Base-by-base conservation (phyloP, 192 early-diverging fungal species). In the Hyaloraphidium curvatum region DNA sequence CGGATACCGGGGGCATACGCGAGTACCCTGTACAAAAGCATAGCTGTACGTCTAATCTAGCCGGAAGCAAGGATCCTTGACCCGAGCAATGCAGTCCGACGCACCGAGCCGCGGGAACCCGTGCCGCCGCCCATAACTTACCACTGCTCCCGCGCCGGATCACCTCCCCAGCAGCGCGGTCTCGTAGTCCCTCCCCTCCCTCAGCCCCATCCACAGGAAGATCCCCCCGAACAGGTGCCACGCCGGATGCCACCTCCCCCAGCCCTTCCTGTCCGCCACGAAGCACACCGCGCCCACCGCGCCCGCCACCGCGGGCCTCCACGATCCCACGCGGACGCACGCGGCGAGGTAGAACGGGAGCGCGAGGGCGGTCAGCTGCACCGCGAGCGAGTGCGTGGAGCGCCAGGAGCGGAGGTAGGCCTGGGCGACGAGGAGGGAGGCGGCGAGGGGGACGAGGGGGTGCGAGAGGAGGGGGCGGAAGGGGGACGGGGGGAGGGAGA, bases 291-390 rank as follows among this genome's bases (percentile, higher is more conserved):
- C 23, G 7, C 43, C 43, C 7, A 25, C 7, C 7, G 19, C 7
- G 14, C 43, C 43, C 4, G 52, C 30, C n/a, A 31, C 29, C 28
- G n/a, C 30, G 25, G 52, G 25, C 27, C n/a, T 2, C 52, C 27
- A 7, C 14, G n/a, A 30, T 22, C 27, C 52, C 16, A 53, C 27
- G 1, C n/a, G n/a, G n/a, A 31, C n/a, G 29, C 29, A 53, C 26
- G 23, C 52, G 29, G 25, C 25, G 3, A 30, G 27, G 27, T 30
- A n/a, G 52, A 53, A 30, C 52, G 66, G 66, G 37, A 67, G 57
- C 62, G 59, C 60, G 2, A 57, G 9, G 40, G 61, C 59, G 57
- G 59, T 64, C 25, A 67, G 39, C 59, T 59, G 31, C 35, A 67
- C 50, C 14, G 62, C 60, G 21, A 63, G 53, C 62, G 57, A 64